A percentile compares a stretch with the other conserved stretches of the same genome.
These are phyloP conservation scores for Vachellia pachyceras DNA, from an alignment of 306 rosid species.

Conservation along the genomic window DNA sequence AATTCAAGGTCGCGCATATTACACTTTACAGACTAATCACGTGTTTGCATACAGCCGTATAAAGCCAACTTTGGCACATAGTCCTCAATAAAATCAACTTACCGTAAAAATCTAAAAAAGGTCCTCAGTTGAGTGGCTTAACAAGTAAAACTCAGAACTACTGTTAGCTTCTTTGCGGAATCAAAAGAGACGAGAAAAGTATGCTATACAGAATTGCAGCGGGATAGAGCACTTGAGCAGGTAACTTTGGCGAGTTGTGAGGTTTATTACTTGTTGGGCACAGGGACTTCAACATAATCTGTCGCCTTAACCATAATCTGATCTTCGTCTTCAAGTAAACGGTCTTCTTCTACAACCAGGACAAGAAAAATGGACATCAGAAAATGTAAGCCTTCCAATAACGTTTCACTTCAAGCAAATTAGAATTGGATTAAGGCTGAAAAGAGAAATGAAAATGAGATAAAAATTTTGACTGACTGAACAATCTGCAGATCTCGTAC, in stretches of 20 bases:
- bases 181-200: background rate
- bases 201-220: constrained; percentile 23
- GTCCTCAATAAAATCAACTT: constrained; percentile 18
- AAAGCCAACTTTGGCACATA: background rate
- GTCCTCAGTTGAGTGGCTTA: background rate
- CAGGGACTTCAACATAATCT: constrained; percentile 8
- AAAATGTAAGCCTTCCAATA: constrained; percentile 4
- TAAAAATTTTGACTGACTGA: background rate
- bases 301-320: constrained; percentile 24
- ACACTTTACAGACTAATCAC: constrained; percentile 14
- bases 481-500: background rate
- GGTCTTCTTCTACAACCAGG: constrained; percentile 16
- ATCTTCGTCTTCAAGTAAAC: constrained; percentile 16
- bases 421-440: background rate
- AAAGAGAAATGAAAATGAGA: background rate
- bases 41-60: background rate
- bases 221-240: constrained; percentile 24
- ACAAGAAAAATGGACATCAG: constrained; percentile 21
- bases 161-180: constrained; percentile 11
- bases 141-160: constrained; percentile 33
- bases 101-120: background rate
- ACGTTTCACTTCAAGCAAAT: background rate
- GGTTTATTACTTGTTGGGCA: constrained; percentile 14
- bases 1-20: constrained; percentile 4
- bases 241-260: constrained; percentile 24